These are phyloP conservation scores for Pseudogymnoascus sp. DNA, from an alignment of 2,329 filamentous ascomycete genomes.

Conservation along the genomic window DNA sequence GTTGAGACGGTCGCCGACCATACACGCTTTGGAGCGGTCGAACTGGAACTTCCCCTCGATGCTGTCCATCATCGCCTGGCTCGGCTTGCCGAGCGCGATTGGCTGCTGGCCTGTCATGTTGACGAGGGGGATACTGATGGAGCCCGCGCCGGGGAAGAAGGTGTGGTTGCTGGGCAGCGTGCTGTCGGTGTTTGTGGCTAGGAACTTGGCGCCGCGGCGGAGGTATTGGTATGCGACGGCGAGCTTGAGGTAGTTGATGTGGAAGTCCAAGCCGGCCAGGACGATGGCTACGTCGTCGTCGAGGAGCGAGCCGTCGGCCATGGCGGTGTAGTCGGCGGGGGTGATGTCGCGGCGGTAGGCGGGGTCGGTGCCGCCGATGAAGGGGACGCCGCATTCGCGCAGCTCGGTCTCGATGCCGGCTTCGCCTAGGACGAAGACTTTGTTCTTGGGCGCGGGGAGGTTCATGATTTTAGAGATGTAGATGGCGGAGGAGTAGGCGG, in stretches of 20 bases:
- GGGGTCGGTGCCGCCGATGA: conserved; percentile 81
- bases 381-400: conserved; percentile 66
- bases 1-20: conserved; percentile 90
- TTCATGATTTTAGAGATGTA: conserved; percentile 92
- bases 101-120: conserved; percentile 66
- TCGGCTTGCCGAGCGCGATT: conserved; percentile 81
- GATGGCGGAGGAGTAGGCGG: conserved; percentile 87
- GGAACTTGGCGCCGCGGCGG: conserved; percentile 70
- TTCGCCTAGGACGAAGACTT: conserved; percentile 92
- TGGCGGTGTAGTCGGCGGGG: conserved; percentile 68
- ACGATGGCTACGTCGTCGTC: conserved; percentile 88
- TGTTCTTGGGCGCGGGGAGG: conserved; percentile 71
- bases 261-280: conserved; percentile 84
- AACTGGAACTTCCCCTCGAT: conserved; percentile 94
- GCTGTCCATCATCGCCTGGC: conserved; percentile 98
- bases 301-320: conserved; percentile 68
- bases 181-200: conserved; percentile 89
- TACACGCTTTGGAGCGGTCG: conserved; percentile 77
- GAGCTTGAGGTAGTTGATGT: conserved; percentile 91
- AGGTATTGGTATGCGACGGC: conserved; percentile 82
- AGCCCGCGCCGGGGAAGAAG: conserved; percentile 88
- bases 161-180: conserved; percentile 75
- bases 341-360: conserved; percentile 69
- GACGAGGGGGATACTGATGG: conserved; percentile 68
- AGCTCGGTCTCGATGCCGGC: conserved; percentile 86